Percentiles rank a stretch among this genome's conserved stretches.
phyloP scores from a whole-genome alignment of 2,329 filamentous ascomycete genomes.

The Alternaria panax region DNA sequence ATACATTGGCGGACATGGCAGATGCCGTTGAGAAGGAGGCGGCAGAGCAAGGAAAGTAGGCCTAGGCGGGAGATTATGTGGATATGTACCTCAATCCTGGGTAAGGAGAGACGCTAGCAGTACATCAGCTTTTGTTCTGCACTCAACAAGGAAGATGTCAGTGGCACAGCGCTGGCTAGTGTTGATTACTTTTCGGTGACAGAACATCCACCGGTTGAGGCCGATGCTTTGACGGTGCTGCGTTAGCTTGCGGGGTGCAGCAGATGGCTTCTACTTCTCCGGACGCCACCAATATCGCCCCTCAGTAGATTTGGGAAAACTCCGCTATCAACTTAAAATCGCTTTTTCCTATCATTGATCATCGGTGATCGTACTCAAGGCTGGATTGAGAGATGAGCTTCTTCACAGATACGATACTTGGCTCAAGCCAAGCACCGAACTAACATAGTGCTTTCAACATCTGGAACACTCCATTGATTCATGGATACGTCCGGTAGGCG shows the following conservation, averaged over 20 bases:
- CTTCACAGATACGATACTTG: background rate
- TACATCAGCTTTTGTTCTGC: slow-evolving; percentile 1
- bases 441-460: background rate
- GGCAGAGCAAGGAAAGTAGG: slow-evolving; percentile 14
- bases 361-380: background rate
- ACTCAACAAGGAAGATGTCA: background rate
- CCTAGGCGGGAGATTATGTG: background rate
- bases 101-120: background rate
- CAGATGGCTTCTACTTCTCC: background rate
- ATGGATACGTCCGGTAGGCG: background rate
- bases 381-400: background rate
- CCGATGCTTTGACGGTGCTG: background rate
- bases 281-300: background rate
- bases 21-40: slow-evolving; percentile 58
- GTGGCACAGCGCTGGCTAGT: background rate
- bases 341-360: background rate
- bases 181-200: background rate
- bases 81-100: background rate
- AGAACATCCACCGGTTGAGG: slow-evolving; percentile 1
- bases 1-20: slow-evolving; percentile 67
- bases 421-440: background rate
- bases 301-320: background rate
- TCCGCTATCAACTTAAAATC: background rate
- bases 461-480: background rate
- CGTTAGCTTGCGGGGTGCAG: slow-evolving; percentile 4